phyloP scores from a whole-genome alignment of 208 protist genomes.

The Leishmania martiniquensis region DNA sequence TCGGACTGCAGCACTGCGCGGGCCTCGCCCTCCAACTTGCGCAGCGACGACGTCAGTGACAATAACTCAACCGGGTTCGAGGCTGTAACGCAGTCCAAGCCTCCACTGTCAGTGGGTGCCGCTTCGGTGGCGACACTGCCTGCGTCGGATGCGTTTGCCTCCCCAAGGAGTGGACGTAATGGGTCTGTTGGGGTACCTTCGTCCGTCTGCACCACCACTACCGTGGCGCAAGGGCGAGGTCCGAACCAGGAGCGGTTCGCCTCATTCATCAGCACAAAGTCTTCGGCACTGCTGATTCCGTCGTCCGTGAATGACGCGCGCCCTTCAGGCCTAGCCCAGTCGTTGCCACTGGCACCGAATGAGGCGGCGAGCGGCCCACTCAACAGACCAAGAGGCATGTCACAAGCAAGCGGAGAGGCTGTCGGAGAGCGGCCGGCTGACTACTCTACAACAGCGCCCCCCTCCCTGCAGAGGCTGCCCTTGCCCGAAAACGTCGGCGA shows the following conservation, averaged over 20 bases:
- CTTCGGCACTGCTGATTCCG: not conserved
- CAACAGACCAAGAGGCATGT: too few relatives aligned
- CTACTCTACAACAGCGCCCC: not conserved
- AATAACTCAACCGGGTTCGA: constrained; percentile 1
- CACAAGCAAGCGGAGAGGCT: not conserved
- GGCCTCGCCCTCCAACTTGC: not conserved
- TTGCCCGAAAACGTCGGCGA: too few relatives aligned
- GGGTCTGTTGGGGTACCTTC: not conserved
- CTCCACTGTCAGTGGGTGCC: not conserved
- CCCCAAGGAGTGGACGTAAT: not conserved
- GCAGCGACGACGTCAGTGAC: constrained; percentile 7
- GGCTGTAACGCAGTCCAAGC: not conserved
- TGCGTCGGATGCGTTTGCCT: constrained; percentile 29
- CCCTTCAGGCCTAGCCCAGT: not conserved
- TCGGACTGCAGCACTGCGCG: constrained; percentile 31
- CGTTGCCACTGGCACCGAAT: not conserved
- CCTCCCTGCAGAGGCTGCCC: not conserved
- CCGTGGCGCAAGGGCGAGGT: not conserved
- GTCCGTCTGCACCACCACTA: not conserved
- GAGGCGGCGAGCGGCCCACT: not conserved
- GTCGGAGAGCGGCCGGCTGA: not conserved
- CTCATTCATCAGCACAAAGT: not conserved
- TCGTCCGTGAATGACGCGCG: not conserved
- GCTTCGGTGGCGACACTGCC: constrained; percentile 2
- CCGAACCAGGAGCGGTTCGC: not conserved